These are phyloP conservation scores for Picea sitchensis DNA, from an alignment of 75 land plant genomes.

Conservation along the genomic window DNA sequence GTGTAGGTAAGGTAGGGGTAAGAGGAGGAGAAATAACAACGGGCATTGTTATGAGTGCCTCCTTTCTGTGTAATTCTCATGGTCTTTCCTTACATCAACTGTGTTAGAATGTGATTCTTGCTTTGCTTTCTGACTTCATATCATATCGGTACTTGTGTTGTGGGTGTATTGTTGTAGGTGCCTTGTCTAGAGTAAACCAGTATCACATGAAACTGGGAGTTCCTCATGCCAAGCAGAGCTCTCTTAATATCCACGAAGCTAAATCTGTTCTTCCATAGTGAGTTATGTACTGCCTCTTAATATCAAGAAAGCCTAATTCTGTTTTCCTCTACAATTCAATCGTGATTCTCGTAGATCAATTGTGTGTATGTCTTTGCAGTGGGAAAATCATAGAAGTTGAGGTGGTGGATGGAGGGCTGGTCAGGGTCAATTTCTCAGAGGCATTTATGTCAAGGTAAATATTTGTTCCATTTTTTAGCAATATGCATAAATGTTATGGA, in stretches of 20 bases:
- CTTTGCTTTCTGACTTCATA: neutral
- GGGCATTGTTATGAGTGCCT: no score
- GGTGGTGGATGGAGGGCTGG: constrained; percentile 45
- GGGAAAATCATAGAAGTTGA: constrained; percentile 37
- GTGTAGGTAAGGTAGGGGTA: no score
- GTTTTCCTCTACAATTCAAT: no score
- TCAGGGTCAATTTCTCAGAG: neutral
- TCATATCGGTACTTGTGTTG: neutral
- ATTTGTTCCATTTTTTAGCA: neutral
- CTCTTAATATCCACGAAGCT: constrained; percentile 37
- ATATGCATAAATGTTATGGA: neutral
- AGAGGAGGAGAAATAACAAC: no score
- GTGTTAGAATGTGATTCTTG: no score
- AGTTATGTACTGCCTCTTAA: neutral
- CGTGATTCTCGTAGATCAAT: neutral
- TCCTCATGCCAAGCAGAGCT: constrained; percentile 19
- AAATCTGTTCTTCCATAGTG: constrained; percentile 49
- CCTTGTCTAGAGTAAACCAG: constrained; percentile 28
- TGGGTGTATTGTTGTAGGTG: constrained; percentile 15
- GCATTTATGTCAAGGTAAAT: neutral
- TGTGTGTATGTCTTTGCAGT: constrained; percentile 12
- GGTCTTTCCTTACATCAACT: no score
- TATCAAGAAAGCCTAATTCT: neutral
- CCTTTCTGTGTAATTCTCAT: no score
- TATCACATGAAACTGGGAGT: constrained; percentile 52